These are phyloP conservation scores for Durusdinium trenchii DNA, from an alignment of 73 alveolate species.

Conservation along the genomic window DNA sequence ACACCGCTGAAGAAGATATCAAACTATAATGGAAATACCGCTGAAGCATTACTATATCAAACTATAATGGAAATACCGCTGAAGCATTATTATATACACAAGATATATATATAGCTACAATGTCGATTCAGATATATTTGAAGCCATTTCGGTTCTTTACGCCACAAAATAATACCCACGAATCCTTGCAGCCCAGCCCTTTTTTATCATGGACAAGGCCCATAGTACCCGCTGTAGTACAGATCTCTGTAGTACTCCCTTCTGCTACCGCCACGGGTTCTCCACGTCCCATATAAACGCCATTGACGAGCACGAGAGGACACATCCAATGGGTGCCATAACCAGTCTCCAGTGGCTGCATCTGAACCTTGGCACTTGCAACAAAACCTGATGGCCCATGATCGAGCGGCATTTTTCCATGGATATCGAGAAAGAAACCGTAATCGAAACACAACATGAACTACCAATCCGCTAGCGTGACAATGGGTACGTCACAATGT, in stretches of 20 bases:
- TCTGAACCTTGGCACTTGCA: too few relatives aligned
- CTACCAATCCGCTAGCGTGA: too few relatives aligned
- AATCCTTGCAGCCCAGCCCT: background rate
- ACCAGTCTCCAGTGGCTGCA: background rate
- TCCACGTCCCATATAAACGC: background rate
- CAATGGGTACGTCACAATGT: too few relatives aligned
- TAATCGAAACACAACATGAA: too few relatives aligned
- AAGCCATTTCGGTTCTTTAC: background rate
- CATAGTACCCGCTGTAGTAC: background rate
- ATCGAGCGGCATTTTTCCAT: too few relatives aligned
- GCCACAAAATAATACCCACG: background rate
- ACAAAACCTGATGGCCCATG: too few relatives aligned
- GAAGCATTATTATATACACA: background rate
- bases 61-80: background rate
- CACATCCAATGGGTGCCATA: background rate
- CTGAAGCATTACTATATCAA: background rate
- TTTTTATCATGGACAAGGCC: background rate
- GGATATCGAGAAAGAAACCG: too few relatives aligned
- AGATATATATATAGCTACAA: background rate
- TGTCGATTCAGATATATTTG: background rate
- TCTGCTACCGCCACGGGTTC: background rate
- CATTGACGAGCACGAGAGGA: background rate
- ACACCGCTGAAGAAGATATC: background rate
- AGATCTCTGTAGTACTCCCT: background rate
- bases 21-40: background rate